Base-by-base conservation (phyloP, 2,329 filamentous ascomycete genomes). In the Mycocentrospora acerina region DNA sequence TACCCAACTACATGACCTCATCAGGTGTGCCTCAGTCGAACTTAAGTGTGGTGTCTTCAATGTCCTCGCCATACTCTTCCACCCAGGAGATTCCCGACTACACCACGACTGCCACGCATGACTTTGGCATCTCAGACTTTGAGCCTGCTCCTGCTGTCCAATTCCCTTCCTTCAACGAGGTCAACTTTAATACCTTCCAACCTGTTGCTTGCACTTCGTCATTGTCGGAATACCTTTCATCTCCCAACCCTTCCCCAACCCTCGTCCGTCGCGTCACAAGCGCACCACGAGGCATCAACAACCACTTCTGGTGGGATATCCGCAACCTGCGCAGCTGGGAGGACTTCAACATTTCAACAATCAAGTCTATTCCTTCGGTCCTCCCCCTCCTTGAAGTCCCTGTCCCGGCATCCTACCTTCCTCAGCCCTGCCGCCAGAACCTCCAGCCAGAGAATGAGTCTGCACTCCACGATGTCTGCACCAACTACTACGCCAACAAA, bases 221-320 rank as follows among this genome's bases (percentile, higher is more conserved):
- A 8, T 75, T 95, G 40, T 75, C 90, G 55, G 77, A 78, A 46
- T 95, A 93, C 69, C 80, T 97, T 32, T 90, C 86, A 3, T 75
- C 78, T 0, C 71, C 86, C 44, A 95, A 94, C 61, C 90, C 90
- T 14, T 84, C 88, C 15, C 86, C 90, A 13, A 85, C 85, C 27
- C 75, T 95, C 24, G 88, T 95, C 25, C 85, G 85, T 59, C 86
- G 85, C 52, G 80, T 91, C 52, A 87, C 85, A 43, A 83, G 85
- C 62, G 64, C 82, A 71, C 80, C 75, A 48, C 86, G 82, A 64
- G 83, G 77, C 59, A 79, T 77, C 68, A 85, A 79, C 57, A 88
- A 85, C 66, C 83, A 95, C 72, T 95, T 91, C 68, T 97, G 91
- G 91, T 96, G 89, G 87, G 91, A 97, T 60, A 79, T 95, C 42